Evolutionary conservation across 176 grass and related monocot species (phyloP), one percentile per base, ranked within the genome.

Genomic region (Bolboschoenus planiculmis): DNA sequence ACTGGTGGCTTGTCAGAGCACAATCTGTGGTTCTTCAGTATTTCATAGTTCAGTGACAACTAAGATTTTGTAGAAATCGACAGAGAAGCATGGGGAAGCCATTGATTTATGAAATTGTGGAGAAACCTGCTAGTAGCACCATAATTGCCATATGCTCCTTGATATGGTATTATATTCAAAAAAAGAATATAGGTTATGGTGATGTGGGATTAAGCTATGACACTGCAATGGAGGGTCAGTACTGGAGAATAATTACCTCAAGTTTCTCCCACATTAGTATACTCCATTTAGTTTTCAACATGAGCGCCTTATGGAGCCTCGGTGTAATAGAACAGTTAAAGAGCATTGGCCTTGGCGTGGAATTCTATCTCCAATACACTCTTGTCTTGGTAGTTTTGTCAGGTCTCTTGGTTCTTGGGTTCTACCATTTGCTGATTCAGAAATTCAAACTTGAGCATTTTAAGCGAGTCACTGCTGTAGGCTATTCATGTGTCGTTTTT

Each of bases 91-190:
- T 99, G 97, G 97, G 97, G 14, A 99, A 86, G 63, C 97, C 97
- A 20, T 81, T 99, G 8, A 40, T 96, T 56, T 99, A 93, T 42
- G 93, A 99, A 86, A 90, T 99, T 43, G 9, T 87, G 91, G 88
- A 99, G 86, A 99, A 99, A 82, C 97, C 97, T 42, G 97, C 89
- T 0, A 99, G 86, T 56, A 99, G 91, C 55, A 83, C 84, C 68
- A 66, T 99, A 78, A 99, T 99, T 34, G 85, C 84, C 55, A 58
- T 96, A 55, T 99, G 97, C 80, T 91, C 91, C 13, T 78, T 89
- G 36, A 99, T 99, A 86, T 99, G 97, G 97, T 95, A 88, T 84
- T 84, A 93, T 54, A 92, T 99, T 87, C 97, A 99, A 86, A 96
- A 99, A 85, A 87, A 87, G 77, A 81, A 87, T 80, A 79, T 92